Evolutionary conservation across 176 grass and related monocot genomes (phyloP), one percentile per base, ranked within the genome.

Genomic region (Rhynchospora tenuis): DNA sequence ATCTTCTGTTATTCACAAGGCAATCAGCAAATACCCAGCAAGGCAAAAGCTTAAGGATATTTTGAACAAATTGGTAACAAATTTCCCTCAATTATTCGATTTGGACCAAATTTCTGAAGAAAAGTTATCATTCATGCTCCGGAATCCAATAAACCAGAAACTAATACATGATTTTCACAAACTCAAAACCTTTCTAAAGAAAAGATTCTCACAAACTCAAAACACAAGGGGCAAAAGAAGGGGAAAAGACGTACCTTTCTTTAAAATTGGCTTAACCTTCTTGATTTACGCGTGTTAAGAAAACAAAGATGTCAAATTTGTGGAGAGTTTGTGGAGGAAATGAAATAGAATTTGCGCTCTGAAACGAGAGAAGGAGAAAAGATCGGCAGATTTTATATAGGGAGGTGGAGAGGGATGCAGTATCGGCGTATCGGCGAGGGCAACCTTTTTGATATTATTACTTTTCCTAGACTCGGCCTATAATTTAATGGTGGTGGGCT

Each of bases 201-300:
- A n/a, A n/a, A n/a, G n/a, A n/a, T n/a, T n/a, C n/a, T n/a, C n/a
- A n/a, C n/a, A n/a, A n/a, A n/a, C n/a, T n/a, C n/a, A 81, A 81
- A 14, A 81, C 9, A 19, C 7, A 59, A n/a, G 1, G 23, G 2
- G 9, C 2, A 14, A 58, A 31, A 59, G 58, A n/a, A n/a, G n/a
- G n/a, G n/a, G n/a, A n/a, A n/a, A n/a, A 16, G 16, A 65, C 38
- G 60, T 64, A 81, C 79, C 79, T 81, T 81, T 65, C 59, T 46
- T 11, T 9, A 22, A 79, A 81, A 81, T 46, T 65, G n/a, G 15
- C 5, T 65, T 65, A 28, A 14, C 11, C 12, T 9, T 64, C 59
- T 65, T 65, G 14, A 7, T 74, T 50, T 52, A 48, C 16, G 24
- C 8, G 15, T 16, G 64, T 51, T 81, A 13, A 26, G 59, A 20